These are phyloP conservation scores for Tylopilus sp. DNA, from an alignment of 768 basidiomycete genomes.

Conservation along the genomic window DNA sequence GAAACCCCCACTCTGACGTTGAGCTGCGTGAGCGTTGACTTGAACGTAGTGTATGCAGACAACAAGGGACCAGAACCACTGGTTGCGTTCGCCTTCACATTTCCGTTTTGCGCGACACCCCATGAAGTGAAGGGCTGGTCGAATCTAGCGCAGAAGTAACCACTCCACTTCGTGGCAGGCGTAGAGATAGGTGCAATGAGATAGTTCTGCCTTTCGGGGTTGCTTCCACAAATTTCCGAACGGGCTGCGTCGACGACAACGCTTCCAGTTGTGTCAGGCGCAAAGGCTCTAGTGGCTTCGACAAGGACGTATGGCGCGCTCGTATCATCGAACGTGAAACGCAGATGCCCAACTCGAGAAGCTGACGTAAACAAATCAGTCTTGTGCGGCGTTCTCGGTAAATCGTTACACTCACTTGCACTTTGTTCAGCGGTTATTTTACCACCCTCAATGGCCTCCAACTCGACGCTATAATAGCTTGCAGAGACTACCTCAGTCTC, in stretches of 20 bases:
- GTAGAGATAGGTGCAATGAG: constrained; percentile 59
- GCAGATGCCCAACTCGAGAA: constrained; percentile 71
- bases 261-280: constrained; percentile 56
- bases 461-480: constrained; percentile 54
- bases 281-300: constrained; percentile 61
- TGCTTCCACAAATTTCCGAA: constrained; percentile 58
- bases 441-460: constrained; percentile 52
- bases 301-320: constrained; percentile 56
- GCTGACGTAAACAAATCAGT: constrained; percentile 37
- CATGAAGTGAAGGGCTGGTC: constrained; percentile 41
- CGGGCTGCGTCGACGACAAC: constrained; percentile 41
- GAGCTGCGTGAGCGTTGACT: constrained; percentile 32
- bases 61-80: constrained; percentile 42
- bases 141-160: constrained; percentile 59
- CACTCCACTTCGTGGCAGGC: constrained; percentile 36
- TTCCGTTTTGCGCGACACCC: constrained; percentile 51
- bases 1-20: constrained; percentile 66
- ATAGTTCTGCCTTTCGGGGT: constrained; percentile 66
- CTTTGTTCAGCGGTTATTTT: constrained; percentile 55
- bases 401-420: constrained; percentile 47
- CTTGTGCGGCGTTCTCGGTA: not conserved
- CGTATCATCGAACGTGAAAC: constrained; percentile 58
- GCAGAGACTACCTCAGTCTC: constrained; percentile 52
- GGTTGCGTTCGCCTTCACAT: constrained; percentile 26
- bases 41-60: constrained; percentile 51